Base-by-base conservation (phyloP, 768 basidiomycete species). In the Paxillus involutus region DNA sequence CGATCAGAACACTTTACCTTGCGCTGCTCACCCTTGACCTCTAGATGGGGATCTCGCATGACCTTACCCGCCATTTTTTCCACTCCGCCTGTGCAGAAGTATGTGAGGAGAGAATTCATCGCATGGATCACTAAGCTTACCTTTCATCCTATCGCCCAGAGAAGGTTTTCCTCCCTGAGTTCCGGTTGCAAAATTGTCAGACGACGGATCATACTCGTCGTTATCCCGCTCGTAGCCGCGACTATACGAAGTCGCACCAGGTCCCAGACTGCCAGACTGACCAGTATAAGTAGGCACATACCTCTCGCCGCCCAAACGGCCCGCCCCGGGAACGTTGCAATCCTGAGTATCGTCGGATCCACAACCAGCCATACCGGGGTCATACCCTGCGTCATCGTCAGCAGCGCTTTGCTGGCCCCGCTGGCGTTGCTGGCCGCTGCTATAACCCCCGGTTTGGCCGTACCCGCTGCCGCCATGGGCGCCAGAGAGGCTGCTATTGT, bases 51-150 rank as follows among this genome's bases (percentile, higher is more conserved):
- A 19, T 55, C 29, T 2, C 47, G 13, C 4, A 42, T 3, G 12
- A 49, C 32, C 32, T 55, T 57, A 13, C 53, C 56, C n/a, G 54
- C 53, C 32, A 49, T 36, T 47, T 55, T 55, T 36, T 57, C 47
- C 24, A 40, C 9, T 8, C 43, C 53, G 13, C 56, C 56, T 57
- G 13, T 35, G 2, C 7, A 17, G 13, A 2, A 17, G 14, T 4
- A 43, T 19, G n/a, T 44, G 19, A 41, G 9, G 21, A 13, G 39
- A 11, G 7, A 13, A 26, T 4, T n/a, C 26, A 14, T 30, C 13
- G 6, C 17, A 30, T 12, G 14, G 12, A 33, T 30, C 14, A 16
- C 12, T 33, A 19, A 42, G 42, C 52, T 14, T n/a, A 57, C 56
- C 56, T 10, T 16, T 40, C 14, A 57, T 14, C 43, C 37, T 55